These are phyloP conservation scores for Zygosaccharomyces pseudorouxii DNA, from an alignment of 805 yeast species.

Conservation along the genomic window DNA sequence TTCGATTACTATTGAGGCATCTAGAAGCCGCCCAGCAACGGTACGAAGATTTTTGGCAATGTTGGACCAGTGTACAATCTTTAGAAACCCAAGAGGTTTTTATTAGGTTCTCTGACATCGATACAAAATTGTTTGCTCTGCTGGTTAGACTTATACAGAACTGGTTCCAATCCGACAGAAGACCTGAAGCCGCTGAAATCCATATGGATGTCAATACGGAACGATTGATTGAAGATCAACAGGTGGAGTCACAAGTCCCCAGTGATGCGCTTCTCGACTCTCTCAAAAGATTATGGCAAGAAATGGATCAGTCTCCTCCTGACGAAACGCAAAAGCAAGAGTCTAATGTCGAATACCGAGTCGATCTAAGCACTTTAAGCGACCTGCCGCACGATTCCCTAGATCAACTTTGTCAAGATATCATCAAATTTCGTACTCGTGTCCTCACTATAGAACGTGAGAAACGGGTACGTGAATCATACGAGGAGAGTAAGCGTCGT, in stretches of 20 bases:
- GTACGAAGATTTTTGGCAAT: slow-evolving; percentile 5
- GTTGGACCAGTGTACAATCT: slow-evolving; percentile 17
- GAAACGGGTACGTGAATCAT: slow-evolving; percentile 42
- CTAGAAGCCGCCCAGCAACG: slow-evolving; percentile 2
- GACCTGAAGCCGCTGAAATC: slow-evolving; percentile 7
- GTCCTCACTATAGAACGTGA: slow-evolving; percentile 50
- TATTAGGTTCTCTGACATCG: slow-evolving; percentile 13
- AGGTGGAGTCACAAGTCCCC: background rate
- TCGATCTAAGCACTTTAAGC: slow-evolving; percentile 29
- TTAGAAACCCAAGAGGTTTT: slow-evolving; percentile 20
- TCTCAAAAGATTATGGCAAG: background rate
- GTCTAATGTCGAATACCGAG: slow-evolving; percentile 18
- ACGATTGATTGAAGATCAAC: slow-evolving; percentile 15
- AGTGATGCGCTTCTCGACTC: slow-evolving; percentile 3
- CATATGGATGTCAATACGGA: slow-evolving; percentile 23
- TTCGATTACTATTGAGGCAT: slow-evolving; percentile 1
- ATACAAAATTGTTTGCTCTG: slow-evolving; percentile 3
- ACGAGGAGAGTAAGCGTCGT: slow-evolving; percentile 28
- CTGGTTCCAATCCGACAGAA: background rate
- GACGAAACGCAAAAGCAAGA: background rate
- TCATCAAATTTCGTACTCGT: slow-evolving; percentile 51
- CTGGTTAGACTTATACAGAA: slow-evolving; percentile 5
- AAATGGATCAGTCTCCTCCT: background rate
- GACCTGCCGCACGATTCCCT: slow-evolving; percentile 29
- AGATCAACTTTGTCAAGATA: slow-evolving; percentile 39